Evolutionary conservation across 495 filamentous ascomycete genomes (phyloP), one percentile per base, ranked within the genome.

Genomic region (Penicillium silybi): DNA sequence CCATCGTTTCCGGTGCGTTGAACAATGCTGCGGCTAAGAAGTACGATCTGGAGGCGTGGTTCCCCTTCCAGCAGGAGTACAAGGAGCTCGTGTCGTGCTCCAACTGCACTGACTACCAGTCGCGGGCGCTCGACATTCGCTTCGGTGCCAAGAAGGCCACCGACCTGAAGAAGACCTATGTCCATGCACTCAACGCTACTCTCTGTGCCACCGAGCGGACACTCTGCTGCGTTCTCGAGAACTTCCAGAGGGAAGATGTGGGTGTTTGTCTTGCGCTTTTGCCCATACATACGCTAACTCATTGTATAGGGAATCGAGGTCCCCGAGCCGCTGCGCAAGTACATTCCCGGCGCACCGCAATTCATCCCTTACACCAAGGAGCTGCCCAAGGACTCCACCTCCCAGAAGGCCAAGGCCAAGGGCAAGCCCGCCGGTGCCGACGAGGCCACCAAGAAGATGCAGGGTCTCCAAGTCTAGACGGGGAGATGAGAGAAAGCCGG

Each of bases 61-160:
- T 97, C 72, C 95, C 92, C 19, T 91, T 89, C 80, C 89, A 92
- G 58, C 85, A 88, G 53, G 95, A 97, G 68, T 97, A 96, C 80
- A 98, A 97, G 72, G 91, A 96, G 69, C 80, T 97, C 13, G 92
- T 98, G 37, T 95, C 90, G 20, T 95, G 90, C 77, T 91, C 87
- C 49, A 97, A 96, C 71, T 97, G 92, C 76, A 93, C 89, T 0
- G 92, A 97, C 67, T 97, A 96, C 77, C 92, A 97, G 73, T 85
- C 88, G 27, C 77, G 92, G 41, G 90, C 86, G 46, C 76, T 97
- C 8, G 90, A 95, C 66, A 95, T 96, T 53, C 80, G 90, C 15
- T 93, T 80, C 61, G 90, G 90, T 17, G 72, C 79, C 17, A 95
- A 95, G 74, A 83, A 84, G 58, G 80, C 87, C 54, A 89, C 85